phyloP scores from a whole-genome alignment of 2,329 filamentous ascomycete genomes.

The Monilinia laxa region DNA sequence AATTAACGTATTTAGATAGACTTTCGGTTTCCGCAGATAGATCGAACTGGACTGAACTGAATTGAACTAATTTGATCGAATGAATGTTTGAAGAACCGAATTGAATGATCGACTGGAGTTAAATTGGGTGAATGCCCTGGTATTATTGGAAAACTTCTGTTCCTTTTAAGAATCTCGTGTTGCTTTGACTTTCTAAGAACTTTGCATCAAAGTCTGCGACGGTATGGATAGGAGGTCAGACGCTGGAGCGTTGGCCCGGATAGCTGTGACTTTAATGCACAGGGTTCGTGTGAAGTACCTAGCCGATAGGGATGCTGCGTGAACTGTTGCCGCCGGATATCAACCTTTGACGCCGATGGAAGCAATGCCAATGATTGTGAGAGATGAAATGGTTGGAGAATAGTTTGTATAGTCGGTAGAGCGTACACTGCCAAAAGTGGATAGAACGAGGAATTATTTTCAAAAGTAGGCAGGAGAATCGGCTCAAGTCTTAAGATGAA shows the following conservation, averaged over 20 bases:
- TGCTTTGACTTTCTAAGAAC: constrained; percentile 38
- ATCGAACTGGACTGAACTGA: neutral
- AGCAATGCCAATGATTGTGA: constrained; percentile 11
- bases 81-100: constrained; percentile 14
- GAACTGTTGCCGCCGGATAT: constrained; percentile 32
- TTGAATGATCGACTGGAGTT: constrained; percentile 17
- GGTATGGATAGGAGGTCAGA: constrained; percentile 27
- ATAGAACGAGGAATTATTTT: constrained; percentile 5
- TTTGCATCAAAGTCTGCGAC: constrained; percentile 38
- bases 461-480: constrained; percentile 17
- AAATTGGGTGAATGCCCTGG: constrained; percentile 8
- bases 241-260: constrained; percentile 34
- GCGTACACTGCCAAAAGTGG: constrained; percentile 6
- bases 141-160: constrained; percentile 28
- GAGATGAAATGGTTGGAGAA: constrained; percentile 11
- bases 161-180: constrained; percentile 28
- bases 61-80: constrained; percentile 3
- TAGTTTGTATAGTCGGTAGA: constrained; percentile 8
- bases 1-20: constrained; percentile 16
- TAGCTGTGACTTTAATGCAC: constrained; percentile 29
- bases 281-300: constrained; percentile 25
- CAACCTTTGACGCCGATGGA: constrained; percentile 21
- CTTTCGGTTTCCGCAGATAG: constrained; percentile 7
- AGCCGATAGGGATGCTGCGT: constrained; percentile 35
- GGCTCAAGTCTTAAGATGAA: constrained; percentile 16